Conservation (phyloP, 805 yeast genomes). For the Saccharomyces kudriavzevii region DNA sequence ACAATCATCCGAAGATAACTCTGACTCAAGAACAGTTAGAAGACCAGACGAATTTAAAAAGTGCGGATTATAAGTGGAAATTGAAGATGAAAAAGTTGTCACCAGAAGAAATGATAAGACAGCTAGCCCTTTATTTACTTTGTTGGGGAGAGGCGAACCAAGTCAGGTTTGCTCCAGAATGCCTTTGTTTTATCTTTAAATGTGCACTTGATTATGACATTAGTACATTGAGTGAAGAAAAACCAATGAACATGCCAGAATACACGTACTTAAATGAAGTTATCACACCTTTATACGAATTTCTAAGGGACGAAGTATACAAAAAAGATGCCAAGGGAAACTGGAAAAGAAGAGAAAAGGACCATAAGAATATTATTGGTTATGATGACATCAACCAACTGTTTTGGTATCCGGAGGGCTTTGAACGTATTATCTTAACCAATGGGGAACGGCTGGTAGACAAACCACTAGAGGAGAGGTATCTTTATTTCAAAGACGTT, state of each 20-base stretch:
- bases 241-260: conserved; percentile 34
- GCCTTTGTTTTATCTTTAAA: conserved; percentile 75
- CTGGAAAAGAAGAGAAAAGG: conserved; percentile 56
- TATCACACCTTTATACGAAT: conserved; percentile 67
- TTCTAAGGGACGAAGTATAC: conserved; percentile 61
- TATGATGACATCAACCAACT: conserved; percentile 86
- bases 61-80: conserved; percentile 81
- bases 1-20: conserved; percentile 45
- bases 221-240: conserved; percentile 24
- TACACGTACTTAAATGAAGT: conserved; percentile 53
- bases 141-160: conserved; percentile 92
- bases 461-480: conserved; percentile 49
- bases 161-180: conserved; percentile 81
- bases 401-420: conserved; percentile 73
- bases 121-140: conserved; percentile 59
- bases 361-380: conserved; percentile 67
- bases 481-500: conserved; percentile 42
- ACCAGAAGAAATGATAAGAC: conserved; percentile 54
- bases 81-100: conserved; percentile 47
- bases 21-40: conserved; percentile 58
- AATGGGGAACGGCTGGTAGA: conserved; percentile 45
- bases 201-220: conserved; percentile 67
- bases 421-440: conserved; percentile 45
- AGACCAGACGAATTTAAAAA: conserved; percentile 56
- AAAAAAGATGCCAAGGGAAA: conserved; percentile 39